A percentile compares a stretch with the other conserved stretches of the same genome.
phyloP scores from a whole-genome alignment of 169 alveolate genomes.

The Pseudocohnilembus persalinus region DNA sequence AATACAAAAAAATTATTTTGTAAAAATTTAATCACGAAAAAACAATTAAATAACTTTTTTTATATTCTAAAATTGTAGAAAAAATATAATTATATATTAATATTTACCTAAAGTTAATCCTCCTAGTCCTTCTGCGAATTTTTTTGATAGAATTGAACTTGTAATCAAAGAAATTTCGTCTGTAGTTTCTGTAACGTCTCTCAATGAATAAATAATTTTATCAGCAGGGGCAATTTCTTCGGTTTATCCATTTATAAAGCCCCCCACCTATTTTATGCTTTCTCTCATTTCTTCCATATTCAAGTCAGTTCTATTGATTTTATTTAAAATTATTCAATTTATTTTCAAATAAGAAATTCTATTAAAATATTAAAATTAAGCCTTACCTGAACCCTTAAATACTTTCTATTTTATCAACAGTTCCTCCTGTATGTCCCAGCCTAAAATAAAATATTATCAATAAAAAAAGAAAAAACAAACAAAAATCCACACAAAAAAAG shows the following conservation, averaged over 20 bases:
- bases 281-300: conserved; percentile 39
- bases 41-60: no score
- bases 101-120: conserved; percentile 23
- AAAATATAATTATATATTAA: background rate
- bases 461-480: no score
- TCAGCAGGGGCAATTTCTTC: conserved; percentile 56
- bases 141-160: conserved; percentile 54
- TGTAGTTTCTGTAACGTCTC: conserved; percentile 61
- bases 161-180: conserved; percentile 51
- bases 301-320: background rate
- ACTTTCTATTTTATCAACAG: conserved; percentile 53
- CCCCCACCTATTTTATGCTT: conserved; percentile 34
- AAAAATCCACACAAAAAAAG: no score
- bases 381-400: conserved; percentile 45
- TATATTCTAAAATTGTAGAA: background rate
- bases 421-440: conserved; percentile 56
- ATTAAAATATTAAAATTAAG: conserved; percentile 29
- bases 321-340: no score
- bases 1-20: no score
- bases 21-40: no score
- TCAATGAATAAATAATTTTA: conserved; percentile 48
- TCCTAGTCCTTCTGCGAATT: conserved; percentile 44
- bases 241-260: conserved; percentile 49
- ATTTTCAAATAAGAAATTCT: no score
- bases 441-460: no score